These are phyloP conservation scores for Dichotomopilus funicola DNA, from an alignment of 2,329 filamentous ascomycete genomes.

Conservation along the genomic window DNA sequence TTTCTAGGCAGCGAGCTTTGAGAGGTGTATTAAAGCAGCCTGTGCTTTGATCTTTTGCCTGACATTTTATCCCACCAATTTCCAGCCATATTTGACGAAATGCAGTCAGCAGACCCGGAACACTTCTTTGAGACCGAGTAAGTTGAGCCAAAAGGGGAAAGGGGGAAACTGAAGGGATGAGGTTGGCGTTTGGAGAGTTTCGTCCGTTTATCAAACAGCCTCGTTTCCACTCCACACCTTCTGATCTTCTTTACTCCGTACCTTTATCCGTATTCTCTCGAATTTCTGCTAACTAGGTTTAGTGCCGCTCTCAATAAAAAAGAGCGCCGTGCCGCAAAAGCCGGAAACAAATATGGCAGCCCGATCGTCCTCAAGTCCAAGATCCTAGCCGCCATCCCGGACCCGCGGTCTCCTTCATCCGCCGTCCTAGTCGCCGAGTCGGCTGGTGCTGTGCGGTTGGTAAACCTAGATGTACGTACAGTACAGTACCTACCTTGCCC, in stretches of 20 bases:
- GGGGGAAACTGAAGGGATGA: background rate
- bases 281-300: conserved; percentile 34
- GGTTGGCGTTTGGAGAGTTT: background rate
- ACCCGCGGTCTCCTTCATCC: conserved; percentile 53
- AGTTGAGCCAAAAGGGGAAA: conserved; percentile 29
- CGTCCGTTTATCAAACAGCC: background rate
- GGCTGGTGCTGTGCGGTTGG: conserved; percentile 67
- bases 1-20: conserved; percentile 6
- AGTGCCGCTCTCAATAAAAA: conserved; percentile 45
- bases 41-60: background rate
- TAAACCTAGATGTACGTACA: conserved; percentile 63
- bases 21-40: background rate
- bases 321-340: conserved; percentile 61
- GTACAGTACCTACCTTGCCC: too few species aligned
- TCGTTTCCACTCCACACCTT: too few species aligned
- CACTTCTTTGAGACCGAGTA: conserved; percentile 94
- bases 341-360: conserved; percentile 70
- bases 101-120: conserved; percentile 64
- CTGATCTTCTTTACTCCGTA: too few species aligned
- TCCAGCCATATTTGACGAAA: conserved; percentile 38
- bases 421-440: conserved; percentile 79
- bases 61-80: background rate
- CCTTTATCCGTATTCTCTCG: conserved; percentile 17
- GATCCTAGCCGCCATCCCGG: conserved; percentile 65
- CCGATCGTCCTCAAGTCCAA: conserved; percentile 81